Base-by-base conservation (phyloP, 2,329 filamentous ascomycete species). In the Scolecobasidium constrictum region DNA sequence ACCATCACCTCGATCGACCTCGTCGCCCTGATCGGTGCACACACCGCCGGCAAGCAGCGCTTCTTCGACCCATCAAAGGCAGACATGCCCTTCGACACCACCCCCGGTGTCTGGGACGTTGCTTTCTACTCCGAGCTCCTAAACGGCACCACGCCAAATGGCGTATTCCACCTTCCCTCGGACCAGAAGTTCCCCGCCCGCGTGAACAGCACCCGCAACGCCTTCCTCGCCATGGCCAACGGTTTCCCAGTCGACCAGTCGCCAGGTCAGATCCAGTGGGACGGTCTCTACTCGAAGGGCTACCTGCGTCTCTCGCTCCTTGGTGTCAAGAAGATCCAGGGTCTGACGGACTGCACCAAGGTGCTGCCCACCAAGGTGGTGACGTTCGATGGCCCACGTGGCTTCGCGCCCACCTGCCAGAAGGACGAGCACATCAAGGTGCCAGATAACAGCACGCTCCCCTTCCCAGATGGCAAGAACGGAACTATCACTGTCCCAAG, bases 281-380 rank as follows among this genome's bases (percentile, higher is more conserved):
- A 59, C 38, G 43, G 68, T 64, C 71, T 68, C 35, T 77, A 71
- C 43, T 64, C 71, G 2, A 60, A 61, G 23, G 72, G 68, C 11
- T 76, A 75, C 48, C 62, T 73, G 35, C 69, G 72, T 16, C 59
- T 77, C 28, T 71, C 66, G 21, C 57, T 76, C 2, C 65, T 77
- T 9, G 73, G 73, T 3, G 71, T 76, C 13, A 64, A 71, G 50
- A 73, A 74, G 51, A 69, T 76, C 54, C 75, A 75, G 53, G 54
- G 60, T 17, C 56, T 77, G 34, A 70, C 64, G 13, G 72, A 76
- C 48, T 77, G 73, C 62, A 72, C 69, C 7, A 65, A 68, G 49
- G 69, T 69, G 2, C 56, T 76, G 7, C 72, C 60, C 9, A 31
- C 9, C 26, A 9, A 31, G 26, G n/a, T 31, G 9, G n/a, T 31